Base-by-base conservation (phyloP, 2,329 filamentous ascomycete genomes). In the Talaromyces funiculosus region DNA sequence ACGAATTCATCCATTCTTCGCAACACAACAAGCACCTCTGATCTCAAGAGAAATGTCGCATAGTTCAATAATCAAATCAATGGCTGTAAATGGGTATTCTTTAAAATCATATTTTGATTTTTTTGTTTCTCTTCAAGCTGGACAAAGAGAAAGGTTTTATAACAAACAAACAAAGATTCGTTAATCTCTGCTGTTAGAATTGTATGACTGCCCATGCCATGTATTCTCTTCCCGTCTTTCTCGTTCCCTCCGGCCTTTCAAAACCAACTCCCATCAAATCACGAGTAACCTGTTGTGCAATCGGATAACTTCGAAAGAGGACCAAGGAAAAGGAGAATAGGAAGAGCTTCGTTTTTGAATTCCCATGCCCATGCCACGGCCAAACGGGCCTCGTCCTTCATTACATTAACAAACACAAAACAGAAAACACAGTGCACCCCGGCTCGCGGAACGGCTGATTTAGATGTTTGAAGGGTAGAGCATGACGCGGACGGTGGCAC, bases 401-500 rank as follows among this genome's bases (percentile, higher is more conserved):
- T 59, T 59, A 59, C 43, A 59, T 51, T 40, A 53, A 59, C 57
- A 53, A 59, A 53, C 26, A 59, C 51, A 54, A 59, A 29, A 59
- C 43, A 51, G 45, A 53, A 59, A 59, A 59, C 43, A 59, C 33
- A 47, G 42, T 59, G 51, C 47, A 59, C 49, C 56, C 56, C 60
- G 51, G 60, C 49, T 59, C 35, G 60, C 56, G 47, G 49, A 57
- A 51, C 38, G 20, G 56, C 53, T 53, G 57, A 40, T 57, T 89
- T 93, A 96, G 89, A 97, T 94, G 84, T 90, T 92, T 77, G 91
- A 95, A 81, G 92, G 92, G 86, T 96, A 96, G 81, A 96, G 86
- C 92, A 96, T 96, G 82, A 96, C 86, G 82, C 92, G 89, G 83
- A 96, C 90, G 74, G 90, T 92, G 78, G 92, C 91, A 82, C 92